Percentiles rank a stretch among this genome's conserved stretches.
phyloP scores from a whole-genome alignment of 495 filamentous ascomycete species.

The Hypoxylon crocopeplum region DNA sequence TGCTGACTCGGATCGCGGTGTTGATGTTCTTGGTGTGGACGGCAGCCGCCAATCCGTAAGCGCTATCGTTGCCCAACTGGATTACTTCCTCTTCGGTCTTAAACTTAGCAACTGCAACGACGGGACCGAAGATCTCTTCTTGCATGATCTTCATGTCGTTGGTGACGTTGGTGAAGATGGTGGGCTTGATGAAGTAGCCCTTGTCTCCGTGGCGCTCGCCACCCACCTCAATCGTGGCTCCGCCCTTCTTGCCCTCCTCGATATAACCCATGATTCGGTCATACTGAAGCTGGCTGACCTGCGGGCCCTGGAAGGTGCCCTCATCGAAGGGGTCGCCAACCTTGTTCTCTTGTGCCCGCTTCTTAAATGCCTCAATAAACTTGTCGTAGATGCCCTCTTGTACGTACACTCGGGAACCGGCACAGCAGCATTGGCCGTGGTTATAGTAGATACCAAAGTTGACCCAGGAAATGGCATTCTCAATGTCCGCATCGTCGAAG shows the following conservation, averaged over 20 bases:
- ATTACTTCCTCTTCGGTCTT: conserved; percentile 86
- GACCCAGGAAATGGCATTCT: conserved; percentile 95
- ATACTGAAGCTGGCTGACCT: conserved; percentile 93
- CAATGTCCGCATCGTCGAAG: conserved; percentile 94
- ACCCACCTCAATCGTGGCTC: conserved; percentile 84
- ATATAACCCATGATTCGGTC: conserved; percentile 99
- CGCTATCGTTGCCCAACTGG: conserved; percentile 79
- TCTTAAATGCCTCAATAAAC: conserved; percentile 88
- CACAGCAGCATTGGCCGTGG: conserved; percentile 98
- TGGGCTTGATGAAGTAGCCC: conserved; percentile 98
- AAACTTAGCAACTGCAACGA: conserved; percentile 94
- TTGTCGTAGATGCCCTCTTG: conserved; percentile 96
- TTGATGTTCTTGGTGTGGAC: conserved; percentile 94
- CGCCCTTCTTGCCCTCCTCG: conserved; percentile 82
- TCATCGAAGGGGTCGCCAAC: conserved; percentile 90
- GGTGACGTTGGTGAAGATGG: conserved; percentile 90
- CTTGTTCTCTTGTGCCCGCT: conserved; percentile 78
- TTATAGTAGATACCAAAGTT: conserved; percentile 99
- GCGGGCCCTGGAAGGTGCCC: conserved; percentile 96
- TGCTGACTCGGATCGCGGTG: conserved; percentile 88
- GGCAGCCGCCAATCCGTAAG: conserved; percentile 87
- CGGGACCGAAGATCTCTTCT: conserved; percentile 98
- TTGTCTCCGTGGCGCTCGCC: conserved; percentile 87
- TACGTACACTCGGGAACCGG: conserved; percentile 93
- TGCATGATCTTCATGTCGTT: conserved; percentile 97